Conservation (phyloP, 2,329 filamentous ascomycete species). For the Verticillium tricorpus region DNA sequence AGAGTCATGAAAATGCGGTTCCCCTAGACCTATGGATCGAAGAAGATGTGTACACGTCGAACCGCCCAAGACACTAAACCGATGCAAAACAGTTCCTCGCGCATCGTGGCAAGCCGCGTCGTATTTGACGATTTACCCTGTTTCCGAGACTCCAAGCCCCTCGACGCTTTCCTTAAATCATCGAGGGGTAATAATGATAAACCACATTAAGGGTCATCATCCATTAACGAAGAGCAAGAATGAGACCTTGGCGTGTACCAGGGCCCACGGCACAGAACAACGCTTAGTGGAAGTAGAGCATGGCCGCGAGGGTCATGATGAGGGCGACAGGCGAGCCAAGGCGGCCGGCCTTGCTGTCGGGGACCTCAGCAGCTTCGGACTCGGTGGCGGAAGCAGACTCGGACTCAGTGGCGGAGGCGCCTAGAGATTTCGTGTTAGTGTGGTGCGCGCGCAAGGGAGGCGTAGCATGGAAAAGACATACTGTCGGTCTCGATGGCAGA, state of each 20-base stretch:
- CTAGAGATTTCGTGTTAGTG: not conserved
- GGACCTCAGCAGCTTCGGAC: constrained; percentile 28
- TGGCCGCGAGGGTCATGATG: constrained; percentile 31
- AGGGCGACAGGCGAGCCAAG: constrained; percentile 35
- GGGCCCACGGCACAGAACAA: not conserved
- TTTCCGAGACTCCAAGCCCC: constrained; percentile 1
- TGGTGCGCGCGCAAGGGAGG: no score
- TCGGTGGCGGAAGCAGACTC: constrained; percentile 16
- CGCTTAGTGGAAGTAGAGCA: constrained; percentile 37
- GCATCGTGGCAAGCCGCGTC: not conserved
- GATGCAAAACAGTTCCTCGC: not conserved
- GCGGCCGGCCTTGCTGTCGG: constrained; percentile 16
- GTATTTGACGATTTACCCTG: not conserved
- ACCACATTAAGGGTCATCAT: not conserved
- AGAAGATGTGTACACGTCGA: not conserved
- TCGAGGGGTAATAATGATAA: constrained; percentile 5
- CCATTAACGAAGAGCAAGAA: not conserved
- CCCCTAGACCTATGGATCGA: not conserved
- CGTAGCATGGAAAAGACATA: not conserved
- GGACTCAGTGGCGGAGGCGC: not conserved
- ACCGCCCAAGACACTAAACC: not conserved
- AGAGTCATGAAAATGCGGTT: not conserved
- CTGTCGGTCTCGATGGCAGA: constrained; percentile 5
- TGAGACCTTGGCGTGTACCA: not conserved
- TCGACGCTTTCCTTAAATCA: constrained; percentile 8